A percentile compares a stretch with the other conserved stretches of the same genome.
Evolutionary conservation across 305 asterid genomes (phyloP).

Genomic region (Fraxinus latifolia): DNA sequence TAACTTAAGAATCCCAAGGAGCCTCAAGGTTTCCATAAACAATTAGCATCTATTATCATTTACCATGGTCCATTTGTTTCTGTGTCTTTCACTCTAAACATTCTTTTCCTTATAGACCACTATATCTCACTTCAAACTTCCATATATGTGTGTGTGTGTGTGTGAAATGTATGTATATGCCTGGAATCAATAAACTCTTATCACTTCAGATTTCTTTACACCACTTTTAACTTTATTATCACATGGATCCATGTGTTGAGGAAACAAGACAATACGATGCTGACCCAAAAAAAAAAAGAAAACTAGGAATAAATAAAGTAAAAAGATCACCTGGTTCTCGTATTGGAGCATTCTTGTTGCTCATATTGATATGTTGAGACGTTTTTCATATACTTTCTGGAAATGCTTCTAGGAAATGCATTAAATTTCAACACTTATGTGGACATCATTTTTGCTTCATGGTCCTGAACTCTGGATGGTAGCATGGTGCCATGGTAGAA

Average conservation of each 20-base stretch:
- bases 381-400: neutral
- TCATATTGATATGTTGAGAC: neutral
- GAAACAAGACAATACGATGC: neutral
- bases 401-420: neutral
- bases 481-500: neutral
- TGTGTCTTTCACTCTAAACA: neutral
- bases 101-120: neutral
- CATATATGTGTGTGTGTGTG: neutral
- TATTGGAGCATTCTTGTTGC: neutral
- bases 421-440: neutral
- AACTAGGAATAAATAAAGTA: neutral
- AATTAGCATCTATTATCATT: neutral
- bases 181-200: neutral
- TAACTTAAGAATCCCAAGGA: neutral
- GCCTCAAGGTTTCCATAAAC: neutral
- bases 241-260: neutral
- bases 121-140: neutral
- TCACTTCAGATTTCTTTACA: neutral
- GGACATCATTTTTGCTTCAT: neutral
- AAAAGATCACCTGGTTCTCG: neutral
- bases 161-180: neutral
- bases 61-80: neutral
- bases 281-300: neutral
- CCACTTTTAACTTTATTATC: neutral
- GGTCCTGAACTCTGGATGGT: neutral